phyloP scores from a whole-genome alignment of 176 grass and related monocot species.

The Puya raimondii region DNA sequence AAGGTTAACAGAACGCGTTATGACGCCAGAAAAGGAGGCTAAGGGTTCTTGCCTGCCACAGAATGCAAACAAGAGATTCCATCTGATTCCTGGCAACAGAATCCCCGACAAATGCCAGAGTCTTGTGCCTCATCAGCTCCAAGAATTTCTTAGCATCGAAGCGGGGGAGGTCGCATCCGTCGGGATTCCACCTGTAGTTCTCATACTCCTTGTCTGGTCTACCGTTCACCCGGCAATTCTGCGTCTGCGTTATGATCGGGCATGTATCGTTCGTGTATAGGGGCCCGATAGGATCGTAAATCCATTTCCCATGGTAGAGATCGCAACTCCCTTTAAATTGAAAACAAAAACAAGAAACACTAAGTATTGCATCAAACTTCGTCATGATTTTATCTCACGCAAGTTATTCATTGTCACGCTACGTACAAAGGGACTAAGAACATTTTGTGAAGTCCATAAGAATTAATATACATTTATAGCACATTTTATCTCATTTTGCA shows the following conservation, averaged over 20 bases:
- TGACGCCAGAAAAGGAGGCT: background rate
- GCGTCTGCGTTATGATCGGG: constrained; percentile 80
- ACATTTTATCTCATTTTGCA: too few species aligned
- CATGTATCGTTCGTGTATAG: constrained; percentile 90
- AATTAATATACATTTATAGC: too few species aligned
- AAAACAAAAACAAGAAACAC: constrained; percentile 2
- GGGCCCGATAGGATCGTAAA: constrained; percentile 49
- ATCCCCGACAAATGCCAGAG: constrained; percentile 81
- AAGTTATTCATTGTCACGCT: constrained; percentile 16
- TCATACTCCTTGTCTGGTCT: constrained; percentile 80
- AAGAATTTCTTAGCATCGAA: constrained; percentile 77
- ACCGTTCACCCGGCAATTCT: constrained; percentile 92
- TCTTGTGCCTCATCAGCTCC: constrained; percentile 88
- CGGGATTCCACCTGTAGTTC: constrained; percentile 87
- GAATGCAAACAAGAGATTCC: constrained; percentile 86
- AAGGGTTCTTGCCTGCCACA: constrained; percentile 66
- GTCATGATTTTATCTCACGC: constrained; percentile 4
- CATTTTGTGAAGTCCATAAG: too few species aligned
- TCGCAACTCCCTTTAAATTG: constrained; percentile 50
- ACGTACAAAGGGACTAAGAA: background rate
- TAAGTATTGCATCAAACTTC: background rate
- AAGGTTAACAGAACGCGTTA: background rate
- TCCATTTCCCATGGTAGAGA: constrained; percentile 71
- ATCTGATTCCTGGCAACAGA: constrained; percentile 94
- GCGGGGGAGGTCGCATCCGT: constrained; percentile 53